Conservation (phyloP, 225 moss, liverwort and hornwort species). For the Polytrichum commune region DNA sequence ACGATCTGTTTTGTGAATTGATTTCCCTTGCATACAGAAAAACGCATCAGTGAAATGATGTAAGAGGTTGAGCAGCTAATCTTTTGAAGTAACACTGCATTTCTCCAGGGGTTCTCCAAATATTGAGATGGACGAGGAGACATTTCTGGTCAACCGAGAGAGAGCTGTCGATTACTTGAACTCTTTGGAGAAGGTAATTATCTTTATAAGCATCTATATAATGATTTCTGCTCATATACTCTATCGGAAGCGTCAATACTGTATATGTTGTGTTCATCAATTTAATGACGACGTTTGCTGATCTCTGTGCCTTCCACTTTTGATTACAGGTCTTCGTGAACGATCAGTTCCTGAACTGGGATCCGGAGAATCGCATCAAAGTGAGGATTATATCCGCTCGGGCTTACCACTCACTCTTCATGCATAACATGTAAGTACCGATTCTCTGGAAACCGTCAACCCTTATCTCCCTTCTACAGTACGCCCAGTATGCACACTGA, state of each 20-base stretch:
- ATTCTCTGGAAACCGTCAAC: not conserved
- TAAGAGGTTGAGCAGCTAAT: too few relatives aligned
- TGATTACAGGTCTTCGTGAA: constrained; percentile 50
- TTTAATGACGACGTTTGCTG: too few relatives aligned
- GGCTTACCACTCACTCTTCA: constrained; percentile 96
- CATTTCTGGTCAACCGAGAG: constrained; percentile 90
- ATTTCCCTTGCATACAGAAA: too few relatives aligned
- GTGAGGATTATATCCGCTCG: constrained; percentile 97
- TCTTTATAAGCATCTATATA: rapidly evolving
- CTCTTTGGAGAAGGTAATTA: constrained; percentile 78
- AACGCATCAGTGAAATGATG: too few relatives aligned
- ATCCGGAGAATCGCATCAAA: constrained; percentile 88
- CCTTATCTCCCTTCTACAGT: constrained; percentile 12
- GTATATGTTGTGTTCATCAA: too few relatives aligned
- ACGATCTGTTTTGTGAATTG: too few relatives aligned
- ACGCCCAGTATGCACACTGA: constrained; percentile 42
- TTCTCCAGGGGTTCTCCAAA: constrained; percentile 82
- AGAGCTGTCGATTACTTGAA: constrained; percentile 92
- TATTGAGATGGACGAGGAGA: constrained; percentile 98
- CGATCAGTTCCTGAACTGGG: constrained; percentile 98
- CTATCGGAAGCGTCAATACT: too few relatives aligned
- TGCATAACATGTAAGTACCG: constrained; percentile 96
- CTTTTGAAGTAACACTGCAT: too few relatives aligned
- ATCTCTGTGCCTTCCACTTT: rapidly evolving
- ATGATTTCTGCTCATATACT: too few relatives aligned